Evolutionary conservation across 805 yeast species (phyloP), one percentile per base, ranked within the genome.

Genomic region (Phaffomyces antillensis): DNA sequence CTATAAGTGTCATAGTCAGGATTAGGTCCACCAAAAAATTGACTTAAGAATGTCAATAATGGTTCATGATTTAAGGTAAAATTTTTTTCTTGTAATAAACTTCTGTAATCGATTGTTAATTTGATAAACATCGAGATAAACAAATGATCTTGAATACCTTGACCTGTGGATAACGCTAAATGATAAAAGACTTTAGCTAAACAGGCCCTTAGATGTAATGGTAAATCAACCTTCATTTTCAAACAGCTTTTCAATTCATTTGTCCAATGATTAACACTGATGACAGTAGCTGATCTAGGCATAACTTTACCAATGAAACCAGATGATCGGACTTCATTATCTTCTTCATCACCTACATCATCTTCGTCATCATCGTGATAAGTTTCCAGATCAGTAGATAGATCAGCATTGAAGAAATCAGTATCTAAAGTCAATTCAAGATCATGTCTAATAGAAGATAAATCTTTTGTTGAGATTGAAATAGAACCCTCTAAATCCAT

Each of bases 251-350:
- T 75, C 50, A 91, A 71, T 60, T 89, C 97, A 43, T 83, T 81
- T 0, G 96, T 83, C 96, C 96, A 90, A 47, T 83, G 86, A 43
- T 82, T 74, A 8, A 88, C 83, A 38, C 81, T 75, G 7, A 85
- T 79, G 7, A 86, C 82, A 0, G 93, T 78, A 0, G 93, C 84
- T 1, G 87, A 78, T 52, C 75, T 72, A 2, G 84, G 78, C 1
- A 81, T 72, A 10, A 79, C 72, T 51, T 79, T 81, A 47, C 83
- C 81, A 39, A 81, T 81, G 18, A 65, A 60, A 42, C 70, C 64
- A 38, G 70, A 51, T 7, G 67, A 63, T 23, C 71, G 67, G 6
- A 63, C 63, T 40, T 64, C 65, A 18, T 63, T 67, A 26, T 59
- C 66, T 33, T 62, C 69, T 2, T 60, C 68, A 24, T 58, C 68